Percentiles rank a stretch among this genome's conserved stretches.
Evolutionary conservation across 768 basidiomycete genomes (phyloP).

Genomic region (Lactarius vividus): DNA sequence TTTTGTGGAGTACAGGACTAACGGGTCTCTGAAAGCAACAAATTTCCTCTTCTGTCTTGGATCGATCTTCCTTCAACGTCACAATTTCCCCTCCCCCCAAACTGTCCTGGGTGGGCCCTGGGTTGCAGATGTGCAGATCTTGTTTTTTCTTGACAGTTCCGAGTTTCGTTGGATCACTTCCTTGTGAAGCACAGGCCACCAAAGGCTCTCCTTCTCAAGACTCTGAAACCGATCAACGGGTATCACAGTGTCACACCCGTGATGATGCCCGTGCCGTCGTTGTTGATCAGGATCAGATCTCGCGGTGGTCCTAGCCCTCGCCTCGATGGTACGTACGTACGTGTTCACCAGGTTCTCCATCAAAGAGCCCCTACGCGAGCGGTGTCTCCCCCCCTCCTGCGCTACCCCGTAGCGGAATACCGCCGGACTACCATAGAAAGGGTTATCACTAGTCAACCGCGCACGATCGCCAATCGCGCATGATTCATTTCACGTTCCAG

Average conservation of each 20-base stretch:
- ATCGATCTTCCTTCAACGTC: neutral
- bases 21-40: neutral
- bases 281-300: neutral
- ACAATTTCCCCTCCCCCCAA: neutral
- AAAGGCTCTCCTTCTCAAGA: neutral
- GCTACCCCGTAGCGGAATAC: neutral
- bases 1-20: neutral
- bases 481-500: neutral
- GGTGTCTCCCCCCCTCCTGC: neutral
- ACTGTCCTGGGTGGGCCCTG: neutral
- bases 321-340: neutral
- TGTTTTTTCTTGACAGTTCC: neutral
- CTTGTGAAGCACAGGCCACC: neutral
- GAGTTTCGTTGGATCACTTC: neutral
- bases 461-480: neutral
- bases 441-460: neutral
- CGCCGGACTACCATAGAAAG: neutral
- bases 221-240: neutral
- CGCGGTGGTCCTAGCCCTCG: neutral
- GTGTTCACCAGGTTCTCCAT: neutral
- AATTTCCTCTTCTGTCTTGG: neutral
- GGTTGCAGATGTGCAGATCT: neutral
- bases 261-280: neutral
- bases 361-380: neutral
- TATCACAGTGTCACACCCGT: neutral